Conservation (phyloP, 2,329 filamentous ascomycete species). For the Venturia nashicola region DNA sequence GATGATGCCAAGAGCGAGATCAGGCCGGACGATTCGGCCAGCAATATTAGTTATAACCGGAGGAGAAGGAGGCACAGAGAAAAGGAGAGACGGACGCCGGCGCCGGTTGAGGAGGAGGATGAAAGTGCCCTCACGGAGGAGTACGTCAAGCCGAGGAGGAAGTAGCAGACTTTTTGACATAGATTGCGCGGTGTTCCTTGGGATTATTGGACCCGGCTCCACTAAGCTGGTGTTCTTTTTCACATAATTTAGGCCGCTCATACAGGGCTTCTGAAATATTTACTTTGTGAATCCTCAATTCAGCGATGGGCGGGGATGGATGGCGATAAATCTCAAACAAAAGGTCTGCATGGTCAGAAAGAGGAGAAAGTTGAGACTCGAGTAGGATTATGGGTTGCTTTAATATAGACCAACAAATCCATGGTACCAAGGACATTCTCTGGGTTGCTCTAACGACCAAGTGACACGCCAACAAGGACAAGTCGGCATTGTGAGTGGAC, state of each 20-base stretch:
- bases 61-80: constrained; percentile 42
- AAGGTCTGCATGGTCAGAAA: not conserved
- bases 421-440: not conserved
- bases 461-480: not conserved
- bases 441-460: not conserved
- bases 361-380: not conserved
- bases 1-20: constrained; percentile 38
- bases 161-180: not conserved
- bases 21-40: constrained; percentile 67
- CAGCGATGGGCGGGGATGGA: not conserved
- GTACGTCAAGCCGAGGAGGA: constrained; percentile 3
- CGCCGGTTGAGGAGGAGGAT: constrained; percentile 57
- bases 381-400: not conserved
- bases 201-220: not conserved
- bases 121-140: constrained; percentile 17
- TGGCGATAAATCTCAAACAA: too few species aligned
- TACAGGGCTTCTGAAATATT: not conserved
- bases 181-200: not conserved
- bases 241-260: not conserved
- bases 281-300: not conserved
- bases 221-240: not conserved
- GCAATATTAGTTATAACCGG: constrained; percentile 63
- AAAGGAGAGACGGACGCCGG: constrained; percentile 57
- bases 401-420: not conserved
- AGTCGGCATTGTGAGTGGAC: not conserved